Conservation (phyloP, 169 alveolate genomes). For the Eimeria nieschulzi region DNA sequence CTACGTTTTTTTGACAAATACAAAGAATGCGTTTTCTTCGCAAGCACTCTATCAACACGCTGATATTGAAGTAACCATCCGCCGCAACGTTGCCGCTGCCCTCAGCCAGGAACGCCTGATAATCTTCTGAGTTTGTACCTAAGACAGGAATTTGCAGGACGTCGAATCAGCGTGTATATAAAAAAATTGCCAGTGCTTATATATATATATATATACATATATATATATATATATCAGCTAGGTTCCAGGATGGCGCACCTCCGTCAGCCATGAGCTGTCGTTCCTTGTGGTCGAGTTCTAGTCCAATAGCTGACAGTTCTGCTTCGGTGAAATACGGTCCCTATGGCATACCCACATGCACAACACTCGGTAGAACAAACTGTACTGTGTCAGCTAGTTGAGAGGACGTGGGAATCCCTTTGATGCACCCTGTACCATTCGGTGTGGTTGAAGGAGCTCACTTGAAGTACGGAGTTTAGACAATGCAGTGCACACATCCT, state of each 20-base stretch:
- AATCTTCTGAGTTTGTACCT: slow-evolving; percentile 9
- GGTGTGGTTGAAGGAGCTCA: background rate
- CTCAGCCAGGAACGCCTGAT: slow-evolving; percentile 46
- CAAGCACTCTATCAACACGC: slow-evolving; percentile 63
- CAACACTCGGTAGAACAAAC: background rate
- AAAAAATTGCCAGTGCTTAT: background rate
- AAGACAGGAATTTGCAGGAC: background rate
- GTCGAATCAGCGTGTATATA: background rate
- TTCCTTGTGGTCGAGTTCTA: slow-evolving; percentile 65
- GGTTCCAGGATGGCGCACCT: background rate
- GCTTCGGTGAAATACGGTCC: slow-evolving; percentile 69
- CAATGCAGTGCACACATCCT: slow-evolving; percentile 92
- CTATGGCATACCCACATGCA: slow-evolving; percentile 16
- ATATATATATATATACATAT: background rate
- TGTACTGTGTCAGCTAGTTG: background rate
- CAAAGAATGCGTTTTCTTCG: slow-evolving; percentile 54
- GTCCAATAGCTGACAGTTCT: slow-evolving; percentile 56
- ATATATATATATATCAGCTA: background rate
- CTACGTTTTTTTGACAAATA: slow-evolving; percentile 20
- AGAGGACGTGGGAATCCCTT: background rate
- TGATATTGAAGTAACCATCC: slow-evolving; percentile 63
- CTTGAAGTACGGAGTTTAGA: slow-evolving; percentile 89
- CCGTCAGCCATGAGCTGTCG: slow-evolving; percentile 71
- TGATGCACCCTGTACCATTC: no score
- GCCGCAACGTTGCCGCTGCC: slow-evolving; percentile 70